These are phyloP conservation scores for Trichoderma orchidacearum DNA, from an alignment of 495 filamentous ascomycete genomes.

Conservation along the genomic window DNA sequence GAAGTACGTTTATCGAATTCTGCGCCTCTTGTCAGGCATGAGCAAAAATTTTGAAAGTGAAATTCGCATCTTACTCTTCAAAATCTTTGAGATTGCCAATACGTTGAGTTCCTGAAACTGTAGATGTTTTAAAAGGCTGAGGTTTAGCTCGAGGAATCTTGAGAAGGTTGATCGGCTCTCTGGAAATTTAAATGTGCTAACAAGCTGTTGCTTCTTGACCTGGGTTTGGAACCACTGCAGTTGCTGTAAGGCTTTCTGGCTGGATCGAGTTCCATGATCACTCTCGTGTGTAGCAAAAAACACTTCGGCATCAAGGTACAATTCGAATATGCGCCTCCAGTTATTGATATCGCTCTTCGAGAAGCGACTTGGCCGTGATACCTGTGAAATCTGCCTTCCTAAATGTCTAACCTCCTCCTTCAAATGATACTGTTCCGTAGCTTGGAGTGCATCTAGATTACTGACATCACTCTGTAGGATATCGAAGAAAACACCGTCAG, in stretches of 20 bases:
- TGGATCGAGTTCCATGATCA: slow-evolving; percentile 42
- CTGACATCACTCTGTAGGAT: slow-evolving; percentile 47
- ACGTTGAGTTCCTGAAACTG: slow-evolving; percentile 64
- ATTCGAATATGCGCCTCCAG: slow-evolving; percentile 61
- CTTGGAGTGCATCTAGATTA: slow-evolving; percentile 45
- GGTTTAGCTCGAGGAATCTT: slow-evolving; percentile 51
- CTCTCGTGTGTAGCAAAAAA: slow-evolving; percentile 58
- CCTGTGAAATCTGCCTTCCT: slow-evolving; percentile 38
- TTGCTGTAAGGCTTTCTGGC: slow-evolving; percentile 35
- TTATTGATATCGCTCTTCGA: slow-evolving; percentile 50
- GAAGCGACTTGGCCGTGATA: slow-evolving; percentile 41
- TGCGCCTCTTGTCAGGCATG: slow-evolving; percentile 12
- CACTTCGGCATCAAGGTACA: slow-evolving; percentile 54
- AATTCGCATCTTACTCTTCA: slow-evolving; percentile 47
- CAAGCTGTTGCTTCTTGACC: slow-evolving; percentile 35
- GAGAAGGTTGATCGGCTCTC: slow-evolving; percentile 41
- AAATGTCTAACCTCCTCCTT: slow-evolving; percentile 37
- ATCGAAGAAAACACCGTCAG: slow-evolving; percentile 56
- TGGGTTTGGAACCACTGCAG: slow-evolving; percentile 46
- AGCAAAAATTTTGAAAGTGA: background rate
- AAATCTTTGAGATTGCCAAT: slow-evolving; percentile 55
- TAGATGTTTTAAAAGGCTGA: slow-evolving; percentile 47
- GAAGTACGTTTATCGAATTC: slow-evolving; percentile 72
- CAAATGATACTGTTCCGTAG: slow-evolving; percentile 39
- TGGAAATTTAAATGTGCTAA: slow-evolving; percentile 41